Evolutionary conservation across 164 flowering plant genomes (phyloP).

Genomic region (Chimonanthus salicifolius): DNA sequence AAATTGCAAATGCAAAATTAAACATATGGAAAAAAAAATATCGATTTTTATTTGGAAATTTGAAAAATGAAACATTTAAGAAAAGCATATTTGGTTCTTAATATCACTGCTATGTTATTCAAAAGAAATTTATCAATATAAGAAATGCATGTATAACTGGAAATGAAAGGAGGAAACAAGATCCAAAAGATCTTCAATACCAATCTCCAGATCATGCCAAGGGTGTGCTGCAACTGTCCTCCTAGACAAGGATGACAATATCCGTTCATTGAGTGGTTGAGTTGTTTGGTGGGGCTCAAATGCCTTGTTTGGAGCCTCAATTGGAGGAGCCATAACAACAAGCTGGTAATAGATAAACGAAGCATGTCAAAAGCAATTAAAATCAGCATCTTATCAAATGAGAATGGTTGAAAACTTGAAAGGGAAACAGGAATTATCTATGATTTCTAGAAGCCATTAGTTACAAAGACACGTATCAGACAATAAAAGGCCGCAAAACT

Average conservation of each 20-base stretch:
- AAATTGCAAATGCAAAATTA: conserved; percentile 7
- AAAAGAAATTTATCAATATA: neutral
- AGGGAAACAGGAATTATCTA: neutral
- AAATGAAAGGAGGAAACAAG: neutral
- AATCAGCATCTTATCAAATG: neutral
- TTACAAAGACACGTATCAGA: neutral
- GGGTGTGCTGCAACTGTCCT: conserved; percentile 85
- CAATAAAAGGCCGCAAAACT: too few relatives aligned
- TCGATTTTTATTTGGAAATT: neutral
- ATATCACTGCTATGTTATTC: neutral
- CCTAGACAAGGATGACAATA: conserved; percentile 68
- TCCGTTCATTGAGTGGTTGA: conserved; percentile 77
- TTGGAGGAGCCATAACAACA: conserved; percentile 47
- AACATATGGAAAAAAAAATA: neutral
- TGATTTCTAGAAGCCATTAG: neutral
- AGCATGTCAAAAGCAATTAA: neutral
- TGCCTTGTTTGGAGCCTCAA: conserved; percentile 28
- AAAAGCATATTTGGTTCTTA: neutral
- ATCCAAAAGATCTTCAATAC: conserved; percentile 21
- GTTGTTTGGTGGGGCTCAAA: conserved; percentile 19
- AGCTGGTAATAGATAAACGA: conserved; percentile 10
- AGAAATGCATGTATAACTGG: neutral
- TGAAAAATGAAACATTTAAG: neutral
- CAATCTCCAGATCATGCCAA: conserved; percentile 96
- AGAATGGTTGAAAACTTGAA: neutral